Conservation (phyloP, 176 grass and related monocot species). For the Puya raimondii region DNA sequence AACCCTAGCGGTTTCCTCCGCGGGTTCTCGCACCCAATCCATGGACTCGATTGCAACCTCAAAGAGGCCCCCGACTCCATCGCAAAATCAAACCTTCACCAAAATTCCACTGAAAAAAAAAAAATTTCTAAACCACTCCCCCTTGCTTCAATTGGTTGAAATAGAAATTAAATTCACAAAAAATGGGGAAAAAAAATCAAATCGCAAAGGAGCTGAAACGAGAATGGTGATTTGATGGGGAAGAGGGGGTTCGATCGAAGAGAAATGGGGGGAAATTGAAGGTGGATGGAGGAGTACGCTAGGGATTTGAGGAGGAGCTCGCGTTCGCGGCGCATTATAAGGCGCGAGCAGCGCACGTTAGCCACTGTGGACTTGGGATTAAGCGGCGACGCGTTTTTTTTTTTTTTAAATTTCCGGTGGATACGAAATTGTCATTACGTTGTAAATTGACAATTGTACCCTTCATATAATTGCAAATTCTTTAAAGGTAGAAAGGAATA, state of each 20-base stretch:
- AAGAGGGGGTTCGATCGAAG: neutral
- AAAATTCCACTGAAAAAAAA: neutral
- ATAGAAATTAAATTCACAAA: neutral
- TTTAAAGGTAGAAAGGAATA: neutral
- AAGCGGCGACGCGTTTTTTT: neutral
- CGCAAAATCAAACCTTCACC: neutral
- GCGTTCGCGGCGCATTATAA: neutral
- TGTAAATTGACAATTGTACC: too few relatives aligned
- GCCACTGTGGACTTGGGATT: neutral
- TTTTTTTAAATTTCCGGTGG: neutral
- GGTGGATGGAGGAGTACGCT: neutral
- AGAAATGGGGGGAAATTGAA: neutral
- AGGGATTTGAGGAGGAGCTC: neutral
- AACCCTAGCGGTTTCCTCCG: neutral
- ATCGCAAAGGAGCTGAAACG: neutral
- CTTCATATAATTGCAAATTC: too few relatives aligned
- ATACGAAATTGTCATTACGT: too few relatives aligned
- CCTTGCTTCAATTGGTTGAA: neutral
- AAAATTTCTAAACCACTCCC: neutral
- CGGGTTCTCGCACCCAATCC: neutral
- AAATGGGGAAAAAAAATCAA: neutral
- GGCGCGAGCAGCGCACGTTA: neutral
- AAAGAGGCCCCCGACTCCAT: constrained; percentile 1
- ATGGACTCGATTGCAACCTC: constrained; percentile 6
- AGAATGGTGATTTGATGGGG: neutral